A percentile compares a stretch with the other conserved stretches of the same genome.
Evolutionary conservation across 2,329 filamentous ascomycete genomes (phyloP).

Genomic region (Apiospora koreana): DNA sequence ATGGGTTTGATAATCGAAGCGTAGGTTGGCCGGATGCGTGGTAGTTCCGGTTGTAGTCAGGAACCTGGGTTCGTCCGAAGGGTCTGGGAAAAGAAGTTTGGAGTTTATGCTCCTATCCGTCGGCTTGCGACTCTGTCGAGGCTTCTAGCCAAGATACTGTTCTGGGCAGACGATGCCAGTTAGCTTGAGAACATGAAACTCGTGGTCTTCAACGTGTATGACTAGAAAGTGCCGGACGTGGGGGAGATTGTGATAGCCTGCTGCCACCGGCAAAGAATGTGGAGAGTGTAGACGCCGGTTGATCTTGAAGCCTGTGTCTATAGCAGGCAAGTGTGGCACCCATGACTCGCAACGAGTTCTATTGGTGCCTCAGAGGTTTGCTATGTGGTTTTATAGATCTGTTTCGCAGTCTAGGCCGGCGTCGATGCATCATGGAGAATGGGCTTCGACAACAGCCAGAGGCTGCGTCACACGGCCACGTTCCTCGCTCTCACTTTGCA

Average conservation of each 20-base stretch:
- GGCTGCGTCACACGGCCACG: background rate
- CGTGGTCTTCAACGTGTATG: background rate
- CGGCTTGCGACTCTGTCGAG: background rate
- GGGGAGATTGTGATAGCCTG: background rate
- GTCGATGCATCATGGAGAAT: background rate
- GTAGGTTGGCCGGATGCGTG: constrained; percentile 1
- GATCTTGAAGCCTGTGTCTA: constrained; percentile 4
- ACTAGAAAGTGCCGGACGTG: constrained; percentile 6
- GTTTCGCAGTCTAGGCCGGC: background rate
- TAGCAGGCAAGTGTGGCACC: constrained; percentile 15
- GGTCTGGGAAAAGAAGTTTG: background rate
- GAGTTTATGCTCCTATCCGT: background rate
- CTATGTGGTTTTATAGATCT: constrained; percentile 1
- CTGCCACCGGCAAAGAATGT: background rate
- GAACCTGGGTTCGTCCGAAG: constrained; percentile 3
- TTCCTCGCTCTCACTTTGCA: background rate
- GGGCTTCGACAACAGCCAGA: background rate
- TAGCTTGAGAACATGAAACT: constrained; percentile 2
- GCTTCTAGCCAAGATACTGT: background rate
- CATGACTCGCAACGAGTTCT: constrained; percentile 24
- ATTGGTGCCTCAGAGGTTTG: constrained; percentile 1
- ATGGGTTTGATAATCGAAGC: background rate
- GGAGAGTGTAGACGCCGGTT: background rate
- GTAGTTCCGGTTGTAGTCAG: background rate
- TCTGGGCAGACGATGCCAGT: background rate